Evolutionary conservation across 768 basidiomycete genomes (phyloP), one percentile per base, ranked within the genome.

Genomic region (Clitopilus hobsonii): DNA sequence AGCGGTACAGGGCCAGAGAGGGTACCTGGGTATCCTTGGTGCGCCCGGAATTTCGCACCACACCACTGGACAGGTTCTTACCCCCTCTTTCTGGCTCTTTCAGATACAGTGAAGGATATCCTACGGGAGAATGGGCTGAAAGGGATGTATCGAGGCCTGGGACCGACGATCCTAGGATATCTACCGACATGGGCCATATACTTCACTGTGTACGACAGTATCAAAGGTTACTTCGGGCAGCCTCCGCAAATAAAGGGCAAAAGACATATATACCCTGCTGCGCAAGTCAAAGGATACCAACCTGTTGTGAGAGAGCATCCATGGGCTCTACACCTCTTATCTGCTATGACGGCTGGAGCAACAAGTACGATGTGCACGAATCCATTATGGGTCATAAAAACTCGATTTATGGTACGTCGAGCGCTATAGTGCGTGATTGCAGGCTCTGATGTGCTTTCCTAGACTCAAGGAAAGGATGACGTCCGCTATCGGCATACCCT

Each of bases 141-240:
- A 54, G 97, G 97, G 13, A 76, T 98, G 57, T 99, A 99, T 72
- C 85, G 97, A 38, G 97, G 97, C n/a, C 80, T 99, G 18, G 95
- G 96, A 18, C 97, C 97, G 13, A 99, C 97, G 18, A 82, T 99
- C 54, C 80, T 95, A 6, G 97, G 97, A 13, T 98, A 99, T 73
- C 83, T 98, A 36, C 97, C 97, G 20, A 98, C 96, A 2, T 98
- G 95, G 97, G 97, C 94, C 23, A 98, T 98, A 62, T 98, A 98
- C 70, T 98, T 98, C 70, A 86, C 94, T 20, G 93, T 98, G 23
- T 98, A 98, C 72, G 97, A 99, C 73, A 85, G 89, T 56, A 90
- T 98, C 72, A 98, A 98, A 78, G 81, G 81, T 13, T 73, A 77
- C 49, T 89, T 93, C 66, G 91, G 92, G 20, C 84, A 85, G 61